Base-by-base conservation (phyloP, 2,329 filamentous ascomycete genomes). In the Cladophialophora exuberans region DNA sequence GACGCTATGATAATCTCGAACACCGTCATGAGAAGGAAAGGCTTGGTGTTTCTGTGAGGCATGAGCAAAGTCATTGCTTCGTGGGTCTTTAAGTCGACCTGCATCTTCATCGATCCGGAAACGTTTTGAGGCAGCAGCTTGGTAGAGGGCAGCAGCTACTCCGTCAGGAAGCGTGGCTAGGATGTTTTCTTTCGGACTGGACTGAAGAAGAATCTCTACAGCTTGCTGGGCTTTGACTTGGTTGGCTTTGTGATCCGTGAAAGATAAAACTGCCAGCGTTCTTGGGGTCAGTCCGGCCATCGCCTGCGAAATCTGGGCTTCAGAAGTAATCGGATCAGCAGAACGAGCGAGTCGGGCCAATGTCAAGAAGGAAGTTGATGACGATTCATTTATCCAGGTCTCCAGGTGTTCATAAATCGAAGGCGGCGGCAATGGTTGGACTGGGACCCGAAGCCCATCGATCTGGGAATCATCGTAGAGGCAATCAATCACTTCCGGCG, bases 121-220 rank as follows among this genome's bases (percentile, higher is more conserved):
- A 6, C 49, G 31, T 52, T 43, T 58, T n/a, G 55, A 55, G 15
- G 86, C 83, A 35, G 97, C 90, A 4, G 87, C 85, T 72, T 97
- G 92, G 67, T 88, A 87, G 11, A 97, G 77, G 0, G 89, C 88
- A 2, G 87, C 83, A 50, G 89, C 81, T n/a, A 97, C 79, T 22
- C 89, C 85, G 70, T 96, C 90, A 1, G 94, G 93, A 1, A 97
- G 76, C 0, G 89, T 91, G 60, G 96, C 89, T 13, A 97, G 92
- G 75, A 20, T 81, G 76, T 7, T 67, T 64, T 18, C 70, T 71
- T 43, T 54, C 4, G 73, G 72, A 5, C 81, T 85, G 42, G 96
- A 83, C 0, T 87, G 86, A 57, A 86, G 35, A 39, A 59, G 30
- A 3, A 28, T 22, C 26, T 56, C 36, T 15, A 61, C 39, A 11